Evolutionary conservation across 2,329 filamentous ascomycete species (phyloP), one percentile per base, ranked within the genome.

Genomic region (Neophaeococcomyces mojaviensis): DNA sequence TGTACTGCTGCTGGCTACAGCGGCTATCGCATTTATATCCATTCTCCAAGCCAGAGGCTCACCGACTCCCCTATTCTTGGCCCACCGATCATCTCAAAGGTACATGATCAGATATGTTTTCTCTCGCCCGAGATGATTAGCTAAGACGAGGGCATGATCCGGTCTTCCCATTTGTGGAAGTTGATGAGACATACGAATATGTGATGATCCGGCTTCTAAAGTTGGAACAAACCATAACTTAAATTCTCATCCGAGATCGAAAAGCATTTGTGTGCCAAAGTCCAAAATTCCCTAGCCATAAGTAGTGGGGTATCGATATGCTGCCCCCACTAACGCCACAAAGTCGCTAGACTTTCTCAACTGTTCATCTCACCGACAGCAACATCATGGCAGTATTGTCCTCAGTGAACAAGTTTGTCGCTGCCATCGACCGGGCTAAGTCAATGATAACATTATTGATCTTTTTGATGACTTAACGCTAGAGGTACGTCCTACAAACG

Each of bases 121-220:
- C 16, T 36, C 18, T 44, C 41, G 41, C 32, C 41, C 41, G 41
- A 44, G 22, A 44, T 26, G 22, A 36, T 18, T 44, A 16, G 18
- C 9, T 28, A 30, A 37, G 15, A 37, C 16, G 7, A 26, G 32
- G 24, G 24, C n/a, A 28, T 13, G 16, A 30, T 13, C 5, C 22
- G 15, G 9, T n/a, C 12, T 35, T 12, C 33, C 20, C 20, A 16
- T 43, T 41, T 41, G 20, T 18, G 3, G 19, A 41, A 6, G 8
- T 22, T 41, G 9, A 41, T 10, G 13, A 30, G 39, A 13, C 39
- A 28, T n/a, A n/a, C n/a, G n/a, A n/a, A n/a, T n/a, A n/a, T n/a
- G n/a, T n/a, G n/a, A n/a, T n/a, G n/a, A n/a, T n/a, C n/a, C n/a
- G n/a, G n/a, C n/a, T n/a, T n/a, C n/a, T n/a, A n/a, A n/a, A n/a